phyloP scores from a whole-genome alignment of 495 filamentous ascomycete genomes.

The Lindgomyces ingoldianus region DNA sequence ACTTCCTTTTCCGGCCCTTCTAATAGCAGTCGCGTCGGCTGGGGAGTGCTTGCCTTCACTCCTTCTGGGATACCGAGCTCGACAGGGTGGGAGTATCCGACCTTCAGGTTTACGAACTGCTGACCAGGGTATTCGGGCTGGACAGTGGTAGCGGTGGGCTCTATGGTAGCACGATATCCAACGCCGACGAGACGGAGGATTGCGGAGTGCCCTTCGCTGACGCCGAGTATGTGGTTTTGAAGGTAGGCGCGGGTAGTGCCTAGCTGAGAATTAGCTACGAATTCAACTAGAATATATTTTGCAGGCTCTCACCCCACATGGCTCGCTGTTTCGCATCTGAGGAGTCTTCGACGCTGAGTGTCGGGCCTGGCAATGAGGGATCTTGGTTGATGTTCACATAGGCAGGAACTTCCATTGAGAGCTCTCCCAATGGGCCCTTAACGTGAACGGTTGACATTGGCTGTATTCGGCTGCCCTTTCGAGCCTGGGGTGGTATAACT shows the following conservation, averaged over 20 bases:
- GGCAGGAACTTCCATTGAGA: conserved; percentile 69
- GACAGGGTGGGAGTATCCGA: conserved; percentile 93
- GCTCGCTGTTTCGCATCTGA: conserved; percentile 73
- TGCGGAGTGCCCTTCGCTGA: conserved; percentile 93
- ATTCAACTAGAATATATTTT: background rate
- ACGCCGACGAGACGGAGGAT: conserved; percentile 94
- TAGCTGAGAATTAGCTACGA: conserved; percentile 43
- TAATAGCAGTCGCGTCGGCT: conserved; percentile 89
- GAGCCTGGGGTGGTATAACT: conserved; percentile 55
- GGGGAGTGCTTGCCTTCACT: conserved; percentile 82
- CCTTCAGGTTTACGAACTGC: conserved; percentile 85
- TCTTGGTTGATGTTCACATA: conserved; percentile 73
- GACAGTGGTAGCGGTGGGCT: conserved; percentile 68
- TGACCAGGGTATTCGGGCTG: conserved; percentile 72
- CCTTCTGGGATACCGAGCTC: conserved; percentile 81
- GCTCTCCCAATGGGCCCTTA: conserved; percentile 73
- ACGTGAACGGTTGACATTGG: conserved; percentile 64
- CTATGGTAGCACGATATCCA: conserved; percentile 87
- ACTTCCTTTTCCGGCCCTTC: conserved; percentile 83
- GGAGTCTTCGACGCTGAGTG: conserved; percentile 65
- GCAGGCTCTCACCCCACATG: conserved; percentile 85
- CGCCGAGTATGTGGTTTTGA: conserved; percentile 84
- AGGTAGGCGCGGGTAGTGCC: conserved; percentile 88
- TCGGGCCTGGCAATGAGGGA: conserved; percentile 58
- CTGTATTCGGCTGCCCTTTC: conserved; percentile 52